A percentile compares a stretch with the other conserved stretches of the same genome.
Conservation (phyloP, 2,329 filamentous ascomycete species). For the Sphaerulina vaccinii region DNA sequence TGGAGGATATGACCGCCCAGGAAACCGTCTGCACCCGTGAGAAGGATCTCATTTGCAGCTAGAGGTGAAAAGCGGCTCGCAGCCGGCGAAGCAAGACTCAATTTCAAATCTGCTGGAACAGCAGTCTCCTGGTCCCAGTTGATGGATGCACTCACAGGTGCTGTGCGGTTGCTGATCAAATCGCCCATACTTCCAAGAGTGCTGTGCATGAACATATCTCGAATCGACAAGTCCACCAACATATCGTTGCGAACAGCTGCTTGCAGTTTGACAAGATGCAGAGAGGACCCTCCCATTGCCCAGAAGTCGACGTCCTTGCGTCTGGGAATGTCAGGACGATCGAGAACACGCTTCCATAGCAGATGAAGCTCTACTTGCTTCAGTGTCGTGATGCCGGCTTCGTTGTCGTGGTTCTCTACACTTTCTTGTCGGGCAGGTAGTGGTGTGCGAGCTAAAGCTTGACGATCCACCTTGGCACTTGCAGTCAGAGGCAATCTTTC, state of each 20-base stretch:
- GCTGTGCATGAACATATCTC: conserved; percentile 41
- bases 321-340: conserved; percentile 15
- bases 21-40: conserved; percentile 47
- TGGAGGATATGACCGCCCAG: conserved; percentile 43
- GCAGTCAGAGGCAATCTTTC: conserved; percentile 32
- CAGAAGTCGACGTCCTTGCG: conserved; percentile 43
- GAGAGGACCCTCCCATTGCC: conserved; percentile 44
- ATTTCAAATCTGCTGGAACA: conserved; percentile 10
- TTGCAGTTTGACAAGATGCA: conserved; percentile 44
- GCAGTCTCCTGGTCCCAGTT: conserved; percentile 45
- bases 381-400: conserved; percentile 11
- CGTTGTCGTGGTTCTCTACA: background rate
- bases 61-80: background rate
- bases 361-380: conserved; percentile 20
- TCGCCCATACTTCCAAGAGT: conserved; percentile 45
- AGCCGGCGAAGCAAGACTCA: background rate
- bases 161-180: conserved; percentile 27
- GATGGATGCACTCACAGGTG: conserved; percentile 26
- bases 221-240: conserved; percentile 35
- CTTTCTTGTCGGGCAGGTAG: conserved; percentile 19
- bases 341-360: conserved; percentile 20
- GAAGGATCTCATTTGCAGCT: conserved; percentile 23
- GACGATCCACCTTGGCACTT: conserved; percentile 37
- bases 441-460: conserved; percentile 23
- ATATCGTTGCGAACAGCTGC: conserved; percentile 38